Evolutionary conservation across 805 yeast species (phyloP).

Genomic region (Nematodospora valgi): DNA sequence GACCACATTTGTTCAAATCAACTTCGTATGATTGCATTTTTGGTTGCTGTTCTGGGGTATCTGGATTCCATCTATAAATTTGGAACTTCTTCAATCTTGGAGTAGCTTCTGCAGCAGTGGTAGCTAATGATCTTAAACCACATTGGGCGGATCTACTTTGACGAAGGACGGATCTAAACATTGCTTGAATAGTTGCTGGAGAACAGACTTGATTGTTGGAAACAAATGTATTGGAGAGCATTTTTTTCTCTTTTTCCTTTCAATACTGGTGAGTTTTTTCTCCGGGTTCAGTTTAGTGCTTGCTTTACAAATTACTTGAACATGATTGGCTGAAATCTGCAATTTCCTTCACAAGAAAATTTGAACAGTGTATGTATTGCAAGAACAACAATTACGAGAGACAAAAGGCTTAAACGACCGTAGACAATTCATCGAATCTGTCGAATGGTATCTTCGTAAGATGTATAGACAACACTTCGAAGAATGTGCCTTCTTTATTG

Average conservation of each 20-base stretch:
- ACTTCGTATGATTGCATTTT: constrained; percentile 76
- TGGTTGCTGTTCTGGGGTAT: constrained; percentile 90
- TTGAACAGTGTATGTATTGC: too few relatives aligned
- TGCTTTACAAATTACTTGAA: constrained; percentile 5
- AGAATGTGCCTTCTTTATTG: too few relatives aligned
- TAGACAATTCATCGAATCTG: too few relatives aligned
- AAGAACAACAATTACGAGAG: too few relatives aligned
- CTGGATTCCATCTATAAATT: constrained; percentile 98
- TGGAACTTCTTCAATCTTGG: constrained; percentile 78
- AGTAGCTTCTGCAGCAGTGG: constrained; percentile 48
- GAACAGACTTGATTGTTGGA: background rate
- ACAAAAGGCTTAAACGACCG: too few relatives aligned
- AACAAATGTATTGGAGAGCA: background rate
- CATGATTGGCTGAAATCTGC: constrained; percentile 8
- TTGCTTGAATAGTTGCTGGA: background rate
- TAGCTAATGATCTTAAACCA: constrained; percentile 38
- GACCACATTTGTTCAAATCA: constrained; percentile 91
- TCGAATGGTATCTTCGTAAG: too few relatives aligned
- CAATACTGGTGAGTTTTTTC: background rate
- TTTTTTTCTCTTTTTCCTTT: background rate
- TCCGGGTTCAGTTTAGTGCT: background rate
- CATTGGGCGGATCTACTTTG: constrained; percentile 6
- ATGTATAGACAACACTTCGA: too few relatives aligned
- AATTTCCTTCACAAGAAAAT: too few relatives aligned
- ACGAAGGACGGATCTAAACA: constrained; percentile 11